Evolutionary conservation across 1,284 basidiomycete genomes (phyloP).

Genomic region (Tilletia caries): DNA sequence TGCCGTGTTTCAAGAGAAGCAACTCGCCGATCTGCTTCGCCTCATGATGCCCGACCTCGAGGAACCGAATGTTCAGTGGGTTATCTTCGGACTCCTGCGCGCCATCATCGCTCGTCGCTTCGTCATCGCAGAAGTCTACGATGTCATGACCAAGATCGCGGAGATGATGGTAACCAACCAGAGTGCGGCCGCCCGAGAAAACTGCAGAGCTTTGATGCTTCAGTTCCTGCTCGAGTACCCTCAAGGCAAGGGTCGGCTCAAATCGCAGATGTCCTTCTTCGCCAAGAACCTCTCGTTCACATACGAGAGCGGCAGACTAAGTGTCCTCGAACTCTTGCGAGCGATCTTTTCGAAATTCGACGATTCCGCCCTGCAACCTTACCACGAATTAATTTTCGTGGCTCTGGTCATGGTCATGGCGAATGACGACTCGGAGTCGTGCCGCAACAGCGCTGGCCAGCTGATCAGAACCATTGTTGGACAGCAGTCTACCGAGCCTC

Average conservation of each 20-base stretch:
- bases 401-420: constrained; percentile 87
- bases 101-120: constrained; percentile 86
- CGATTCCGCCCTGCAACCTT: constrained; percentile 69
- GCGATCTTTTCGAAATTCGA: constrained; percentile 85
- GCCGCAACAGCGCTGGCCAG: constrained; percentile 78
- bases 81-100: constrained; percentile 85
- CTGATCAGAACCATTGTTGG: constrained; percentile 76
- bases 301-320: constrained; percentile 82
- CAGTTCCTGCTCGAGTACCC: constrained; percentile 98
- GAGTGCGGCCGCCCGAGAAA: constrained; percentile 82
- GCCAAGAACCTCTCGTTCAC: constrained; percentile 90
- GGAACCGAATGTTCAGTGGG: constrained; percentile 75
- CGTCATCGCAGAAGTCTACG: constrained; percentile 93
- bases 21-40: constrained; percentile 80
- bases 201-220: constrained; percentile 80
- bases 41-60: constrained; percentile 88
- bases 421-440: constrained; percentile 86
- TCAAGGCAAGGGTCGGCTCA: constrained; percentile 85
- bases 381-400: constrained; percentile 85
- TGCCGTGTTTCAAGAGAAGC: constrained; percentile 80
- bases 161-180: constrained; percentile 93
- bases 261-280: constrained; percentile 84
- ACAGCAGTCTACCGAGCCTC: constrained; percentile 52
- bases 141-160: constrained; percentile 91
- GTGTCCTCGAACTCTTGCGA: constrained; percentile 83